Evolutionary conservation across 2,329 filamentous ascomycete genomes (phyloP), one percentile per base, ranked within the genome.

Genomic region (Pseudogymnoascus sp.): DNA sequence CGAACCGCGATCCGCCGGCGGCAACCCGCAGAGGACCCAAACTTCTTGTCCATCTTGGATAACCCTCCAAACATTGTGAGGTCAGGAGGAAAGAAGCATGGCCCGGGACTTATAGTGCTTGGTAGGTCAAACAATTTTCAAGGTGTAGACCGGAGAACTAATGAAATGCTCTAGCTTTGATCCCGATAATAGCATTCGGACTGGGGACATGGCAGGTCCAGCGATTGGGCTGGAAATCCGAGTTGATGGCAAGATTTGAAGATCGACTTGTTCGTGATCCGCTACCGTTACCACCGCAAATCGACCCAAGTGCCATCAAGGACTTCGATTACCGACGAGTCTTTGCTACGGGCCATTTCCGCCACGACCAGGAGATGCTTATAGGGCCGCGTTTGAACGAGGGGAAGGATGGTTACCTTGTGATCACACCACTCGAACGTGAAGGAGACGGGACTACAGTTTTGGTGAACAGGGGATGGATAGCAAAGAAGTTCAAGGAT

Each of bases 121-220:
- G 85, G 87, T 89, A 75, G 38, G 72, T 35, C 14, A 26, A 52
- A 26, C 64, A 37, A 10, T 49, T 26, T 33, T 37, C 12, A 31
- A 4, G 2, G 43, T n/a, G 39, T 58, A 31, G 38, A n/a, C 61
- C 33, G 62, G 59, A 61, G 60, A 37, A 60, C 33, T 37, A 37
- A 31, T 19, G 37, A 35, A 16, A 11, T 41, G 1, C 61, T 61
- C 52, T 55, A 74, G 72, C 72, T 63, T 65, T 96, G 61, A 97
- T 99, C 70, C 94, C 94, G 59, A 76, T 96, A 64, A 97, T 92
- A 1, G 91, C 94, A 10, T 96, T 99, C 75, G 79, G 81, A 62
- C 86, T 99, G 14, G 94, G 94, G 31, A 91, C 91, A 66, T 99
- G 94, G 94, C 94, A 99, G 74, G 90, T 99, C 61, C 86, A 96